Evolutionary conservation across 441 rosid genomes (phyloP), one percentile per base, ranked within the genome.

Genomic region (Syzygium syzygioides): DNA sequence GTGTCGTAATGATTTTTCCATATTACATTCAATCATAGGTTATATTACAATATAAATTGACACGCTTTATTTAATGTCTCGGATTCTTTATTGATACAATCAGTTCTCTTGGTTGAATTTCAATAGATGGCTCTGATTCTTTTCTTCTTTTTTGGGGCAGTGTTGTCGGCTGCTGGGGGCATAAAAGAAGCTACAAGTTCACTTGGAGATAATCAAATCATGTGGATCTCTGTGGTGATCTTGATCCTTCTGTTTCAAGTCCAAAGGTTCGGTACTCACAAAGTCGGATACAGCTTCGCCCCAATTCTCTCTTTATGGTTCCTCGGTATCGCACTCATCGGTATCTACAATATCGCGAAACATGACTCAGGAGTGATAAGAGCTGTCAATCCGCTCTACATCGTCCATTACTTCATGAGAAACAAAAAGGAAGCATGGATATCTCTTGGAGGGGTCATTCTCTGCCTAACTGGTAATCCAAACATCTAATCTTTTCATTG

Each of bases 81-180:
- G 71, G 37, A 37, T 64, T 64, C 15, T 30, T 20, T 64, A 64
- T 64, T 30, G 71, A 64, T 15, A 37, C 30, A 30, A 64, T 64
- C 15, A n/a, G 71, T 30, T 64, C 71, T 64, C 71, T 64, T 2
- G 34, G 11, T 64, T 64, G 30, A 64, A n/a, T 64, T 64, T 30
- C 1, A 5, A 88, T 79, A 54, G 28, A 25, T 34, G 87, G 28
- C 87, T 50, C 37, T n/a, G 53, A 54, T 79, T 26, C 80, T 55
- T 54, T 28, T 34, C 55, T 37, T 90, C 89, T 87, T 79, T 41
- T 59, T 14, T 86, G 32, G 60, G 87, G 62, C 90, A 92, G 94
- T 92, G 59, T 91, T 91, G 32, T 92, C 93, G 25, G 94, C 94
- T 45, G 87, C 91, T 57, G 88, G 88, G 56, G 93, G 93, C 30